Conservation (phyloP, 768 basidiomycete species). For the Lepiota venenata region DNA sequence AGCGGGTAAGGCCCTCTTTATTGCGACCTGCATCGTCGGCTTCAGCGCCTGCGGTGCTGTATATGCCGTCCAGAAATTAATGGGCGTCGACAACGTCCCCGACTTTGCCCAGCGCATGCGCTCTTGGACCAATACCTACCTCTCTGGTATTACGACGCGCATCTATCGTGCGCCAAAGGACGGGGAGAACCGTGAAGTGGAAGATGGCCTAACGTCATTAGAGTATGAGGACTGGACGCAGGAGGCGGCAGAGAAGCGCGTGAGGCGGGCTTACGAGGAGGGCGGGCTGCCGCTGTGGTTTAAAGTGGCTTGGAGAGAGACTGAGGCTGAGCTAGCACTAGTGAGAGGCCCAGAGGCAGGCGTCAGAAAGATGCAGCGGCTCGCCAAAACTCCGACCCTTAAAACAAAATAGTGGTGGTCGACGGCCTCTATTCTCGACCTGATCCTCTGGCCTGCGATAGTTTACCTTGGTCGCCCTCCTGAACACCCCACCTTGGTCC, state of each 20-base stretch:
- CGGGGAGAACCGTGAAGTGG: constrained; percentile 25
- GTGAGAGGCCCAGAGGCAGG: constrained; percentile 41
- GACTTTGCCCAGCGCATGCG: constrained; percentile 7
- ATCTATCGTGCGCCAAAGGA: constrained; percentile 44
- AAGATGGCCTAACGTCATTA: constrained; percentile 15
- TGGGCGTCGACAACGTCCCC: constrained; percentile 58
- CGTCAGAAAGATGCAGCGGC: constrained; percentile 15
- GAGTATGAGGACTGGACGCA: constrained; percentile 43
- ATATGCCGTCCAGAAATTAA: constrained; percentile 44
- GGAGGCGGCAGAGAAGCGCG: constrained; percentile 50
- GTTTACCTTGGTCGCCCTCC: too few species aligned
- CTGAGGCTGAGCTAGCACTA: constrained; percentile 52
- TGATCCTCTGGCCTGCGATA: too few species aligned
- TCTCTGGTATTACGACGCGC: constrained; percentile 47
- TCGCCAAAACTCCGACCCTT: not conserved
- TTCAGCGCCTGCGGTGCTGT: constrained; percentile 41
- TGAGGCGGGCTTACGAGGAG: constrained; percentile 53
- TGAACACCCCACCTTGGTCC: too few species aligned
- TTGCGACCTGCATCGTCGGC: constrained; percentile 60
- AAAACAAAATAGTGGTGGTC: too few species aligned
- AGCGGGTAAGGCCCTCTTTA: constrained; percentile 59
- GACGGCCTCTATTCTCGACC: too few species aligned
- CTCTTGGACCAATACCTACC: not conserved
- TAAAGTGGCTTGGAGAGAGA: constrained; percentile 47
- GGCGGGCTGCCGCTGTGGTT: constrained; percentile 58